A percentile compares a stretch with the other conserved stretches of the same genome.
Conservation (phyloP, 148 eudicot species). For the Spergularia marina region DNA sequence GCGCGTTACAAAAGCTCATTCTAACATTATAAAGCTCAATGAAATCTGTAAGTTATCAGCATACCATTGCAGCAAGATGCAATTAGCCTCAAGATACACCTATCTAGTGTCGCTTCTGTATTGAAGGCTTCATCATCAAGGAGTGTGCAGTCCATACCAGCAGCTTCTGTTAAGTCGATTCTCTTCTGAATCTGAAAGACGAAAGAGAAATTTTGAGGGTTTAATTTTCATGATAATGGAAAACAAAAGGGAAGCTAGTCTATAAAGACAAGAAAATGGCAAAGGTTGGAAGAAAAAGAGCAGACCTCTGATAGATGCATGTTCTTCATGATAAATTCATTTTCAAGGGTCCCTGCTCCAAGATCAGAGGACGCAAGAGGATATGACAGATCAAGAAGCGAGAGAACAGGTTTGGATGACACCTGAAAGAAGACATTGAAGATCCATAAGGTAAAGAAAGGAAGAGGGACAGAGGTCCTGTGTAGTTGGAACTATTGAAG, state of each 20-base stretch:
- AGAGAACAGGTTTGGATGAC: constrained; percentile 80
- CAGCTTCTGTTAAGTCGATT: constrained; percentile 57
- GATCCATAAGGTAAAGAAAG: neutral
- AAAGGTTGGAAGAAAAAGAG: neutral
- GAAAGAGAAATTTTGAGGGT: constrained; percentile 1
- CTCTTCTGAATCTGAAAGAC: constrained; percentile 66
- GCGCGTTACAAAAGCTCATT: neutral
- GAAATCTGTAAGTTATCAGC: constrained; percentile 9
- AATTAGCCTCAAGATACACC: constrained; percentile 92
- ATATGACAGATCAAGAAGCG: constrained; percentile 73
- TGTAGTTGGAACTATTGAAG: neutral
- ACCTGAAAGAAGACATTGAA: constrained; percentile 47
- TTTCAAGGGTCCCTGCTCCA: constrained; percentile 86
- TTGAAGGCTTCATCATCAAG: constrained; percentile 87
- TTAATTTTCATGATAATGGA: neutral
- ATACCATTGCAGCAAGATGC: constrained; percentile 95
- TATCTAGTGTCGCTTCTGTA: constrained; percentile 74
- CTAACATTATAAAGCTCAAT: neutral
- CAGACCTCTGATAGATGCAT: constrained; percentile 74
- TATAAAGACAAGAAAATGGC: neutral
- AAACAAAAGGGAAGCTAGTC: neutral
- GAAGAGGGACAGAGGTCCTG: neutral
- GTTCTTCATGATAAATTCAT: constrained; percentile 76
- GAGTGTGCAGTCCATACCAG: constrained; percentile 54
- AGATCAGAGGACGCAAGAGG: constrained; percentile 95